A percentile compares a stretch with the other conserved stretches of the same genome.
phyloP scores from a whole-genome alignment of 2,329 filamentous ascomycete genomes.

The Graphium sp. region DNA sequence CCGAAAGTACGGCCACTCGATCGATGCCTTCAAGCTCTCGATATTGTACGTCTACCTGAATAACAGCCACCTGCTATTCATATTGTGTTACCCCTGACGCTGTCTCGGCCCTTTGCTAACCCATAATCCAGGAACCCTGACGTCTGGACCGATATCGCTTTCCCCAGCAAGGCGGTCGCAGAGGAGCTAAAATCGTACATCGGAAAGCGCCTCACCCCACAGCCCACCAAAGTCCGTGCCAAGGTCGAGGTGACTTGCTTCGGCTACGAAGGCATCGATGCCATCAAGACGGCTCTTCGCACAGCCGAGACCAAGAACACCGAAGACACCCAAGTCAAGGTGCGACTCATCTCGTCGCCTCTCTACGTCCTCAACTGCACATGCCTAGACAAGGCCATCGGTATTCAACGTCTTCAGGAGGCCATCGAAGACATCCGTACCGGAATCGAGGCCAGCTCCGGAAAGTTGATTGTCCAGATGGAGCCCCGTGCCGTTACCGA shows the following conservation, averaged over 20 bases:
- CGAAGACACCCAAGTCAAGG: conserved; percentile 85
- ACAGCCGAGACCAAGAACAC: conserved; percentile 90
- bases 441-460: conserved; percentile 64
- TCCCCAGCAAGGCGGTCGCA: conserved; percentile 70
- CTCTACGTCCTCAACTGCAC: conserved; percentile 93
- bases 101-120: not conserved
- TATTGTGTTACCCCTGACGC: not conserved
- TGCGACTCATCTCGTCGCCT: conserved; percentile 93
- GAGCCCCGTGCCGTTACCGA: conserved; percentile 98
- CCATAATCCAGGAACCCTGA: conserved; percentile 56
- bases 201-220: conserved; percentile 87
- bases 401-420: conserved; percentile 71
- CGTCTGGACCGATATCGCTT: conserved; percentile 85
- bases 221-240: conserved; percentile 97
- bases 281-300: conserved; percentile 83
- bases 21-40: conserved; percentile 97
- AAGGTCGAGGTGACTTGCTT: conserved; percentile 95
- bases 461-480: conserved; percentile 86
- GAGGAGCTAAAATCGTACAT: conserved; percentile 92
- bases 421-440: conserved; percentile 76
- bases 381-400: conserved; percentile 79
- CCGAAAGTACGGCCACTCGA: conserved; percentile 90
- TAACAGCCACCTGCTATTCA: not conserved
- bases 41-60: conserved; percentile 59
- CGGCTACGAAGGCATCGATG: conserved; percentile 95